phyloP scores from a whole-genome alignment of 768 basidiomycete genomes.

The Pleurotus giganteus region DNA sequence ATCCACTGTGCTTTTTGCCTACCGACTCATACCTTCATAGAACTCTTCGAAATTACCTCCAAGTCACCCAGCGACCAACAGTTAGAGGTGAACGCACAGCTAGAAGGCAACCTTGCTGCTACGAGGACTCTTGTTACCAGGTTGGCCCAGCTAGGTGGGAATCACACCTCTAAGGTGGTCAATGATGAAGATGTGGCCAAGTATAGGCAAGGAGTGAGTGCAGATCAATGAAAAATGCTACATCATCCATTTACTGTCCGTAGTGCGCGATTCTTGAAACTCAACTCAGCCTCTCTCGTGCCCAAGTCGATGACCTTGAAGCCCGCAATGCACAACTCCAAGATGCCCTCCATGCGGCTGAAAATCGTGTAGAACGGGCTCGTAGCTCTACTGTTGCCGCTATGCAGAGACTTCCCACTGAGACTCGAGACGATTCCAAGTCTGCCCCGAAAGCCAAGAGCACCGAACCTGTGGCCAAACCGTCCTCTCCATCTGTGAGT shows the following conservation, averaged over 20 bases:
- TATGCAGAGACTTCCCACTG: constrained; percentile 37
- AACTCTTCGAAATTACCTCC: constrained; percentile 46
- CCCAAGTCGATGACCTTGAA: constrained; percentile 49
- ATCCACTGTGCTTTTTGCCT: constrained; percentile 6
- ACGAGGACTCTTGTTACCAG: constrained; percentile 59
- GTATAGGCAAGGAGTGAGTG: constrained; percentile 58
- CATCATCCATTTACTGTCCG: constrained; percentile 9
- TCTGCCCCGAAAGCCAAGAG: constrained; percentile 28
- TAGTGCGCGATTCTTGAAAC: constrained; percentile 61
- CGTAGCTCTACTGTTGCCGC: constrained; percentile 51
- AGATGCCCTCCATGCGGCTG: constrained; percentile 50
- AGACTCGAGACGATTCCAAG: constrained; percentile 24
- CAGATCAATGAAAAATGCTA: neutral
- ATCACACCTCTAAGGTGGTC: constrained; percentile 28
- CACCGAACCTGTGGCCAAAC: constrained; percentile 49
- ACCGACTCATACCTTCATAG: constrained; percentile 22
- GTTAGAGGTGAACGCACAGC: constrained; percentile 37
- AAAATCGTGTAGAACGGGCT: constrained; percentile 61
- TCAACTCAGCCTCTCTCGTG: constrained; percentile 49
- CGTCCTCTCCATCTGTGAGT: constrained; percentile 75
- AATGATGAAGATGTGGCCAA: constrained; percentile 45
- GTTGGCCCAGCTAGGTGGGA: constrained; percentile 46
- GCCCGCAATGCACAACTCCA: constrained; percentile 46
- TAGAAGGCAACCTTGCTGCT: constrained; percentile 54
- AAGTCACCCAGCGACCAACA: constrained; percentile 34